Evolutionary conservation across 139 green algal species (phyloP).

Genomic region (Astrephomene gubernaculifera): DNA sequence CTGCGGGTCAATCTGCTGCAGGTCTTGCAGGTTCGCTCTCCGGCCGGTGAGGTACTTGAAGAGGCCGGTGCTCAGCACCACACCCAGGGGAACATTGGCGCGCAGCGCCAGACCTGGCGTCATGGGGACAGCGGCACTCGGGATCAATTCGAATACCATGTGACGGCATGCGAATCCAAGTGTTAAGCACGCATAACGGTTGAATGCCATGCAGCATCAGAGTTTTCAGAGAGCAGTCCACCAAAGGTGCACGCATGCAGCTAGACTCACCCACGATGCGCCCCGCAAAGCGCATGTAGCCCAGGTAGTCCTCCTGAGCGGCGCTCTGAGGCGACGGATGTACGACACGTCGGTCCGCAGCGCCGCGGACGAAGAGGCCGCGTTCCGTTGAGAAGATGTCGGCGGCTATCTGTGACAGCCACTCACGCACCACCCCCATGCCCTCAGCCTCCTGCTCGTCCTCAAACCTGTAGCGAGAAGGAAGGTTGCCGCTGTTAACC

Average conservation of each 20-base stretch:
- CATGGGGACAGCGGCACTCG: too few relatives aligned
- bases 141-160: too few relatives aligned
- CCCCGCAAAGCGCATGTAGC: slow-evolving; percentile 44
- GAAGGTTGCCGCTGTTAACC: neutral
- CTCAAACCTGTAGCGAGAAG: slow-evolving; percentile 21
- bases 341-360: slow-evolving; percentile 9
- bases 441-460: slow-evolving; percentile 48
- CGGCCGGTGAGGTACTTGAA: slow-evolving; percentile 27
- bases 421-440: slow-evolving; percentile 44
- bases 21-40: neutral
- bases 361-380: slow-evolving; percentile 25
- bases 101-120: slow-evolving; percentile 42
- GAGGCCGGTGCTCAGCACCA: slow-evolving; percentile 23
- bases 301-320: slow-evolving; percentile 20
- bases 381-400: slow-evolving; percentile 36
- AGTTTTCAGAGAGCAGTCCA: neutral
- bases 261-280: slow-evolving; percentile 34
- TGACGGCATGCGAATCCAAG: too few relatives aligned
- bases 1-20: slow-evolving; percentile 34
- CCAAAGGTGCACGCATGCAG: neutral
- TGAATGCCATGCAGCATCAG: neutral
- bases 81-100: slow-evolving; percentile 39
- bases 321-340: slow-evolving; percentile 15
- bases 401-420: slow-evolving; percentile 27
- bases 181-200: too few relatives aligned